Conservation (phyloP, 139 green algal species). For the Tetraselmis striata region DNA sequence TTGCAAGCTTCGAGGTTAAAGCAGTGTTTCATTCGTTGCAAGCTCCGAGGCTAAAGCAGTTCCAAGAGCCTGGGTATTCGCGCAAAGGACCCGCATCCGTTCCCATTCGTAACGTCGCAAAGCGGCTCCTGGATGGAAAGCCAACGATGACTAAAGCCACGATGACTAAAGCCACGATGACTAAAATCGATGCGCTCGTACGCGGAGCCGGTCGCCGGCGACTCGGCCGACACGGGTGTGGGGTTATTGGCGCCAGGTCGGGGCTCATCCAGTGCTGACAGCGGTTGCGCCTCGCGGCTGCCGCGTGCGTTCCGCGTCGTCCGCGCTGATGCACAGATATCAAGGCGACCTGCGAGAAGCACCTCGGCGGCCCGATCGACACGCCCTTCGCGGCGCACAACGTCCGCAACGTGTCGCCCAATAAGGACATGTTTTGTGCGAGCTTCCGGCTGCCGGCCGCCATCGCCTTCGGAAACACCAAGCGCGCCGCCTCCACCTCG, state of each 20-base stretch:
- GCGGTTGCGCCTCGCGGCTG: neutral
- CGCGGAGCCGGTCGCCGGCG: too few species aligned
- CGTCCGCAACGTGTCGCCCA: conserved; percentile 85
- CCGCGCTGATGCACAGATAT: conserved; percentile 39
- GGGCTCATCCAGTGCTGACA: neutral
- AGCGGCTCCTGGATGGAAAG: too few species aligned
- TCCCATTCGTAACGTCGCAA: too few species aligned
- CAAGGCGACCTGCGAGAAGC: conserved; percentile 39
- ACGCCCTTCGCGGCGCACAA: conserved; percentile 37
- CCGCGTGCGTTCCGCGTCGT: neutral
- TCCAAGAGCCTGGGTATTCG: too few species aligned
- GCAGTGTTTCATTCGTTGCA: too few species aligned
- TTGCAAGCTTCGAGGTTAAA: too few species aligned
- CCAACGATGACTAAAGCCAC: too few species aligned
- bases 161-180: too few species aligned
- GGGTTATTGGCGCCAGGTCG: neutral
- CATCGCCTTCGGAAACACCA: conserved; percentile 44
- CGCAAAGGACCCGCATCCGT: too few species aligned
- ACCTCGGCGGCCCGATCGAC: conserved; percentile 56
- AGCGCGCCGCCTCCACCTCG: neutral
- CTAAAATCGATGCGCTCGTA: too few species aligned
- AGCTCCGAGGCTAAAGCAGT: too few species aligned
- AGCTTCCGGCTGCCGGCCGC: conserved; percentile 69
- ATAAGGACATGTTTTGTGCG: conserved; percentile 89
- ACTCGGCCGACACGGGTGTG: too few species aligned